Conservation (phyloP, 1,284 basidiomycete species). For the Xerocomus minutiporus region DNA sequence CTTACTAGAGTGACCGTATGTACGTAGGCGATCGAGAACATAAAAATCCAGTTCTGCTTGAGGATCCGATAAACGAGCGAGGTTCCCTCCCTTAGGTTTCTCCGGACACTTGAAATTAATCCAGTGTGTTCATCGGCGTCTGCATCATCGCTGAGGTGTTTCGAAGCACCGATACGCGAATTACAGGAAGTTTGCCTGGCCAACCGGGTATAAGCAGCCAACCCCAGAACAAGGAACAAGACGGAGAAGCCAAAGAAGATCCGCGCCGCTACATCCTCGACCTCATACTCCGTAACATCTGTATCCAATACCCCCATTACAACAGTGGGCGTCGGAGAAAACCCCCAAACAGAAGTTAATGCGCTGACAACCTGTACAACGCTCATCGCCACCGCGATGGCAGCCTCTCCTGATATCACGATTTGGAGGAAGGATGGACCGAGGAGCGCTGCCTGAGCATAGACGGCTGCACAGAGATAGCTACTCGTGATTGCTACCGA, state of each 20-base stretch:
- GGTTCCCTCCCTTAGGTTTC: constrained; percentile 28
- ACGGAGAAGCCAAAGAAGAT: constrained; percentile 67
- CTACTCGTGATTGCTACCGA: constrained; percentile 56
- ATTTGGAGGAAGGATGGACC: constrained; percentile 63
- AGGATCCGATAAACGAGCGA: constrained; percentile 50
- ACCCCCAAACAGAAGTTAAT: constrained; percentile 45
- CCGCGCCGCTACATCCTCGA: constrained; percentile 61
- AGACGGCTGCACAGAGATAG: constrained; percentile 63
- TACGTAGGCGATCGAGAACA: constrained; percentile 70
- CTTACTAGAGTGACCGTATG: constrained; percentile 74
- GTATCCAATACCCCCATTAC: not conserved
- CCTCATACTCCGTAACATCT: constrained; percentile 33
- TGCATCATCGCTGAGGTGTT: constrained; percentile 15
- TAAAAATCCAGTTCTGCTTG: constrained; percentile 61
- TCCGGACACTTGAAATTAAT: constrained; percentile 31
- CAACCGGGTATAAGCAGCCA: constrained; percentile 51
- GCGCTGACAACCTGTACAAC: constrained; percentile 63
- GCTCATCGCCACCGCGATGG: constrained; percentile 67
- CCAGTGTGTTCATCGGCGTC: constrained; percentile 32
- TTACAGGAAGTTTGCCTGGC: constrained; percentile 52
- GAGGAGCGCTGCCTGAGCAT: constrained; percentile 69
- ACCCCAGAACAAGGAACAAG: constrained; percentile 52
- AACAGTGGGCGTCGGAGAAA: constrained; percentile 7
- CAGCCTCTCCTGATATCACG: constrained; percentile 70
- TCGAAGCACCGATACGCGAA: constrained; percentile 42